Conservation (phyloP, 768 basidiomycete species). For the Lactarius psammicola region DNA sequence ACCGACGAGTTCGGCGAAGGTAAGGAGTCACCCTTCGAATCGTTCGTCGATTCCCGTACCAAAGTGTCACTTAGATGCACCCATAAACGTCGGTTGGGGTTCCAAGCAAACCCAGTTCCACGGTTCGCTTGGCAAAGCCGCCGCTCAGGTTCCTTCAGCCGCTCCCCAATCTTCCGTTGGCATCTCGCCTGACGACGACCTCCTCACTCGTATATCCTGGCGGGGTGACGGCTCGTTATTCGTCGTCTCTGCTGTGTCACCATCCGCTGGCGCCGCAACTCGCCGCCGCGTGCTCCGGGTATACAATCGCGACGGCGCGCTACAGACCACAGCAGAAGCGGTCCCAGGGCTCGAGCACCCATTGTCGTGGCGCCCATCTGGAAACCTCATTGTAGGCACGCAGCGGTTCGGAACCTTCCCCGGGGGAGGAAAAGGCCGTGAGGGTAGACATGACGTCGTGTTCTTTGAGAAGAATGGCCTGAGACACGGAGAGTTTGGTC, state of each 20-base stretch:
- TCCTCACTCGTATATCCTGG: constrained; percentile 78
- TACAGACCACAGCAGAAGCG: constrained; percentile 84
- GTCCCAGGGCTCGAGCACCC: constrained; percentile 79
- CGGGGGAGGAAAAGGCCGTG: constrained; percentile 63
- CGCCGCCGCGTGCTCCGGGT: constrained; percentile 64
- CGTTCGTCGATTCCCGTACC: neutral
- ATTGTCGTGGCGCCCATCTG: constrained; percentile 84
- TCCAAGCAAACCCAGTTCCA: constrained; percentile 97
- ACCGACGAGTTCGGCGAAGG: constrained; percentile 85
- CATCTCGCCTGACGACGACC: constrained; percentile 69
- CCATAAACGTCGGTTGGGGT: constrained; percentile 98
- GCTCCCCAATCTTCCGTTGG: constrained; percentile 43
- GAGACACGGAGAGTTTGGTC: constrained; percentile 82
- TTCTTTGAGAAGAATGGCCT: constrained; percentile 97
- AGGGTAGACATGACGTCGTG: constrained; percentile 77
- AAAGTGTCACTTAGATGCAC: constrained; percentile 56
- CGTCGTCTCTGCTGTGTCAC: constrained; percentile 54
- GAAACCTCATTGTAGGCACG: constrained; percentile 77
- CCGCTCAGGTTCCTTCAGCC: constrained; percentile 51
- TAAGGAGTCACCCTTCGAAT: constrained; percentile 29
- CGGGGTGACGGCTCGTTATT: constrained; percentile 92
- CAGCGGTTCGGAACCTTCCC: constrained; percentile 75
- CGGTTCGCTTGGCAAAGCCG: constrained; percentile 87
- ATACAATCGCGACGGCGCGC: constrained; percentile 66
- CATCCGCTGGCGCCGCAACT: constrained; percentile 32